Base-by-base conservation (phyloP, 2,329 filamentous ascomycete genomes). In the Neofusicoccum cordaticola region DNA sequence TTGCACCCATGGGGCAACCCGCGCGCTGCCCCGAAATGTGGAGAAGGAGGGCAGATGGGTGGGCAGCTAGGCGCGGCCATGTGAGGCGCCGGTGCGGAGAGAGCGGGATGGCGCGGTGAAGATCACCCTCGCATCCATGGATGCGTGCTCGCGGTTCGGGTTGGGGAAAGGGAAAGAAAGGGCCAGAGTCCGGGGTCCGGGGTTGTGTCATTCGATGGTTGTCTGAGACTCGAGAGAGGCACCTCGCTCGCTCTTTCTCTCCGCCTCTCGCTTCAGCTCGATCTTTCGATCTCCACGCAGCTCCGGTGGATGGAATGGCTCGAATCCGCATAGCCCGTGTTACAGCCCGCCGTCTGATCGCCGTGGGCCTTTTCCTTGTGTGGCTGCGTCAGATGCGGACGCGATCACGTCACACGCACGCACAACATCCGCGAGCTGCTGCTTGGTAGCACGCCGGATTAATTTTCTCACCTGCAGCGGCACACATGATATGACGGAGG, bases 341-440 rank as follows among this genome's bases (percentile, higher is more conserved):
- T 47, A 60, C 56, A 60, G 42, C 41, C 56, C 31, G 56, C 56
- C 41, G 42, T 60, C 41, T 37, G 56, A 47, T 60, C 56, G 56
- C 19, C 56, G 31, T 60, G 39, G n/a, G 31, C 22, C n/a, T 37
- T 60, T 60, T n/a, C 42, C 56, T 22, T 35, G 41, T 35, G 41
- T 15, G 37, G 56, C 56, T 35, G 56, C 56, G 42, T 60, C 56
- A 60, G 56, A 60, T 60, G 56, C 56, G 31, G 41, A 60, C 31
- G 42, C 19, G 56, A 47, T 60, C 56, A 60, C 56, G 56, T 60
- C 56, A 60, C 56, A 60, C 56, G 39, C 56, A 37, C 56, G 19
- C 56, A 60, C 41, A 47, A 60, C 56, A 35, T 58, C 41, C 34
- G 11, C 34, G 19, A 9, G n/a, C 15, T 37, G n/a, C 34, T 44